Percentiles rank a stretch among this genome's conserved stretches.
These are phyloP conservation scores for Wickerhamiella galacta DNA, from an alignment of 805 yeast species.

Conservation along the genomic window DNA sequence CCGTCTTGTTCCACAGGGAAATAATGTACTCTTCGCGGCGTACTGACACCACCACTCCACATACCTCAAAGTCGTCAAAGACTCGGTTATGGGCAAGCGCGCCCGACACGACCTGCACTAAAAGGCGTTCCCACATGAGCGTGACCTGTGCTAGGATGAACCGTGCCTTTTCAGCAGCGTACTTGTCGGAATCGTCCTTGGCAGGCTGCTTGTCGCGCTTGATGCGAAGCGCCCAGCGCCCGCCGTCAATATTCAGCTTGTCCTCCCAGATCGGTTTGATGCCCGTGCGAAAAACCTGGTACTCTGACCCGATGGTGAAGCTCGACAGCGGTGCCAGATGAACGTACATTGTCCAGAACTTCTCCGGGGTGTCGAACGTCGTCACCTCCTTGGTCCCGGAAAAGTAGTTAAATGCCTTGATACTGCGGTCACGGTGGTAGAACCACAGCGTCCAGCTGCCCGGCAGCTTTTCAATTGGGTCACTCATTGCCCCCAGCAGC, in stretches of 20 bases:
- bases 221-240: constrained; percentile 42
- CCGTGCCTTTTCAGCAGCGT: constrained; percentile 1
- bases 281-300: constrained; percentile 40
- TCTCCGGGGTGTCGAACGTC: constrained; percentile 77
- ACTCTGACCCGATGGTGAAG: constrained; percentile 27
- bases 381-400: constrained; percentile 51
- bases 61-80: constrained; percentile 27
- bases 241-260: constrained; percentile 41
- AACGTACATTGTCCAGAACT: constrained; percentile 91
- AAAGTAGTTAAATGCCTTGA: constrained; percentile 14
- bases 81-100: constrained; percentile 28
- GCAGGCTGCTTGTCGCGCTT: constrained; percentile 1
- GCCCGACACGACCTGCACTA: constrained; percentile 36
- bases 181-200: constrained; percentile 1
- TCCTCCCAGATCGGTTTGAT: constrained; percentile 57
- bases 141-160: constrained; percentile 12
- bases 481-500: not conserved
- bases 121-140: constrained; percentile 26
- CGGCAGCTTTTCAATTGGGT: constrained; percentile 7
- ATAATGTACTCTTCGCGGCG: constrained; percentile 44
- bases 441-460: constrained; percentile 20
- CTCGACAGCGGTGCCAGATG: constrained; percentile 25
- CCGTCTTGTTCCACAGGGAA: constrained; percentile 40
- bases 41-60: constrained; percentile 43
- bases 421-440: constrained; percentile 17